Conservation (phyloP, 2,329 filamentous ascomycete genomes). For the Trichophyton verrucosum region DNA sequence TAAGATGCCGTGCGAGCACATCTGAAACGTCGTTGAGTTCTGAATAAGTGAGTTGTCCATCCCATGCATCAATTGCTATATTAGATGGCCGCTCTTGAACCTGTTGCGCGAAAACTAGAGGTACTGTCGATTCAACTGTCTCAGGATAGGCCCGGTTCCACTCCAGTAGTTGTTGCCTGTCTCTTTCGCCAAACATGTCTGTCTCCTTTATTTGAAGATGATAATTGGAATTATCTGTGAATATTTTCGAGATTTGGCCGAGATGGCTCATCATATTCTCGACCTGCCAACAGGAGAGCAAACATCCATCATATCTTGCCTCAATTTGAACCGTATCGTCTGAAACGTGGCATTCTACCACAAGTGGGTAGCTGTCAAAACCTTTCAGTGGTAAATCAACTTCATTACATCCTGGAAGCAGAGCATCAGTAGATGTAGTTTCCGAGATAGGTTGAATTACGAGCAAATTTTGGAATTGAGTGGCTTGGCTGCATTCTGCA, state of each 20-base stretch:
- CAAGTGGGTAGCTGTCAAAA: constrained; percentile 29
- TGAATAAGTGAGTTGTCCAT: constrained; percentile 26
- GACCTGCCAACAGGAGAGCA: background rate
- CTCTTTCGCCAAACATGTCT: constrained; percentile 21
- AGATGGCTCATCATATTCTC: constrained; percentile 5
- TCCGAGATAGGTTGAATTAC: constrained; percentile 13
- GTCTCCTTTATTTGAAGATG: constrained; percentile 9
- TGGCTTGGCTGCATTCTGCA: constrained; percentile 30
- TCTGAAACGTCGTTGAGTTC: constrained; percentile 29
- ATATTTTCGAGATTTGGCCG: constrained; percentile 5
- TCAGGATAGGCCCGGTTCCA: constrained; percentile 24
- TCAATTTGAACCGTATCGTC: constrained; percentile 44
- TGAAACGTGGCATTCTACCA: constrained; percentile 49
- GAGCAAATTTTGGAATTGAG: constrained; percentile 23
- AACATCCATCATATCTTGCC: background rate
- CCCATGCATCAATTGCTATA: constrained; percentile 16
- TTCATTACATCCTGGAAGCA: background rate
- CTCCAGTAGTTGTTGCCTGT: background rate
- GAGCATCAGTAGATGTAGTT: background rate
- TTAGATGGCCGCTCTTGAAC: constrained; percentile 19
- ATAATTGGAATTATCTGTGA: constrained; percentile 15
- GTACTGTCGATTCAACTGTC: constrained; percentile 25
- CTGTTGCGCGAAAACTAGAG: background rate
- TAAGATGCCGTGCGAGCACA: constrained; percentile 24
- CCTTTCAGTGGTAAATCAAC: background rate